phyloP scores from a whole-genome alignment of 1,284 basidiomycete genomes.

The Austroboletus niveus region DNA sequence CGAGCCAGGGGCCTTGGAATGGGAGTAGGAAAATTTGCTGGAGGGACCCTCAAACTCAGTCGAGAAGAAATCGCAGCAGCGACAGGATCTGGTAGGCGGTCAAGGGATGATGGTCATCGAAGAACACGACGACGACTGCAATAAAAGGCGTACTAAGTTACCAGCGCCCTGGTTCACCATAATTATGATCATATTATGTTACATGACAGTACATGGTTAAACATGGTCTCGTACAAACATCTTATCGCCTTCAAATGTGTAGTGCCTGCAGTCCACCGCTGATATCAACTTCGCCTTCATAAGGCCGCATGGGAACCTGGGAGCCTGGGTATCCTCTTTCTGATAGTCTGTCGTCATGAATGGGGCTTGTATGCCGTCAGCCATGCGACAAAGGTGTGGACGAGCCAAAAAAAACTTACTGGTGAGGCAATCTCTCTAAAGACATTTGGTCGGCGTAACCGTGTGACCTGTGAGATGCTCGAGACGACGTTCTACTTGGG shows the following conservation, averaged over 20 bases:
- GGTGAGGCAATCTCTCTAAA: slow-evolving; percentile 15
- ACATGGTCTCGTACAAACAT: slow-evolving; percentile 11
- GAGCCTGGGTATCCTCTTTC: slow-evolving; percentile 23
- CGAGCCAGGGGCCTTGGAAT: slow-evolving; percentile 65
- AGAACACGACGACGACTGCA: slow-evolving; percentile 17
- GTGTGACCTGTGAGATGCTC: slow-evolving; percentile 31
- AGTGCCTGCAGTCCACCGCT: slow-evolving; percentile 22
- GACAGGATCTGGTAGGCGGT: slow-evolving; percentile 29
- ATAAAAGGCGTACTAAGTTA: slow-evolving; percentile 2
- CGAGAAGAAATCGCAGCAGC: slow-evolving; percentile 54
- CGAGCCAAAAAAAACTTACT: slow-evolving; percentile 15
- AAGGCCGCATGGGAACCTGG: slow-evolving; percentile 13
- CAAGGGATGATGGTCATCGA: slow-evolving; percentile 8
- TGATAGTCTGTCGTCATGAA: slow-evolving; percentile 28
- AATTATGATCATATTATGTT: slow-evolving; percentile 1
- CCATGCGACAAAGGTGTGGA: neutral
- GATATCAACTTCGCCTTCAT: slow-evolving; percentile 24
- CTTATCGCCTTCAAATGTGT: slow-evolving; percentile 16
- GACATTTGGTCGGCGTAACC: slow-evolving; percentile 21
- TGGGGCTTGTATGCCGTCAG: slow-evolving; percentile 22
- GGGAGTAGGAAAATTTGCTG: slow-evolving; percentile 74
- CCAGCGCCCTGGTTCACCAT: neutral
- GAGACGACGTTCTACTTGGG: slow-evolving; percentile 28
- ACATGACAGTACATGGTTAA: slow-evolving; percentile 5
- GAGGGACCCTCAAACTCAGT: slow-evolving; percentile 63